phyloP scores from a whole-genome alignment of 306 rosid species.

The Bauhinia variegata region DNA sequence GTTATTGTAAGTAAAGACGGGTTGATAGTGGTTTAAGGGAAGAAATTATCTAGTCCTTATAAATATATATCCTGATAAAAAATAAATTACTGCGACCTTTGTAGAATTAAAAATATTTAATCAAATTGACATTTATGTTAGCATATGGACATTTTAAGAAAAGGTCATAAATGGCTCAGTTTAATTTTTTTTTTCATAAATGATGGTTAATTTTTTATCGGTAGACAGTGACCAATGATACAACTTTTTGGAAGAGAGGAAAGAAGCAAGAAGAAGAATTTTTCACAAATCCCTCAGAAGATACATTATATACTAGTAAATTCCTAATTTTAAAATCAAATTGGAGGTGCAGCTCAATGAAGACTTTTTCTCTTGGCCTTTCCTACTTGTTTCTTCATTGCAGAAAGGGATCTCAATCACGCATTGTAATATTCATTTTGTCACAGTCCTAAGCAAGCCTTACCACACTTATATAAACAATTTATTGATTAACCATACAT shows the following conservation, averaged over 20 bases:
- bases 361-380: constrained; percentile 19
- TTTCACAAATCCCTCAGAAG: background rate
- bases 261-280: background rate
- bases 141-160: constrained; percentile 1
- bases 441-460: background rate
- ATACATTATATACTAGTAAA: background rate
- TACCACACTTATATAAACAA: background rate
- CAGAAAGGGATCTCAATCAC: background rate
- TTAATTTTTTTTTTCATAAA: background rate
- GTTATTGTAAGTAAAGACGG: background rate
- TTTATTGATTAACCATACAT: background rate
- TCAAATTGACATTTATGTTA: too few relatives aligned
- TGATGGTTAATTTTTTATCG: too few relatives aligned
- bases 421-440: background rate
- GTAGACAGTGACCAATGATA: background rate
- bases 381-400: background rate
- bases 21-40: background rate
- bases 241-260: background rate
- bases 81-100: too few relatives aligned
- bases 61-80: background rate
- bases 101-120: too few relatives aligned
- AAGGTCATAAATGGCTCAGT: constrained; percentile 17
- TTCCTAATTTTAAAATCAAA: background rate
- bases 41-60: background rate
- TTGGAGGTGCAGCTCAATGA: background rate